Percentiles rank a stretch among this genome's conserved stretches.
phyloP scores from a whole-genome alignment of 1,139 yeast species.

The Pichia sp. region DNA sequence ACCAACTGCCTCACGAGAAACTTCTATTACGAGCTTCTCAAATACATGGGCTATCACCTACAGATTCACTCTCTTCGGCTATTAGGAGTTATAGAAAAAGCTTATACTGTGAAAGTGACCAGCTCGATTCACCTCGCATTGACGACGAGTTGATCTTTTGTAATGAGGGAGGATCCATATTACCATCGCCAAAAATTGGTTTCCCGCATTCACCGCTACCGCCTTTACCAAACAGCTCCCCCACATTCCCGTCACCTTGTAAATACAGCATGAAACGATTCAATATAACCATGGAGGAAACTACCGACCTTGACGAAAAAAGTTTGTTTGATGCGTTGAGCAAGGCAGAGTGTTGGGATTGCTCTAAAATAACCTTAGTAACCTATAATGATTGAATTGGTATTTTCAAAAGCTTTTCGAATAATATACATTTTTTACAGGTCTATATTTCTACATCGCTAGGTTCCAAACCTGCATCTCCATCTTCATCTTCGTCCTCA shows the following conservation, averaged over 20 bases:
- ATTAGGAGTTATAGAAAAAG: background rate
- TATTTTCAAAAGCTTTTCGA: background rate
- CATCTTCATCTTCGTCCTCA: conserved; percentile 16
- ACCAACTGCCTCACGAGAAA: conserved; percentile 7
- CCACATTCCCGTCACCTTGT: background rate
- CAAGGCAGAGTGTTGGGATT: conserved; percentile 17
- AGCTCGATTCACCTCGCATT: background rate
- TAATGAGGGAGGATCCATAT: background rate
- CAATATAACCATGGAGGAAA: background rate
- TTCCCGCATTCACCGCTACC: conserved; percentile 4
- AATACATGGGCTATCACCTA: conserved; percentile 6
- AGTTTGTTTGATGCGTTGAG: conserved; percentile 18
- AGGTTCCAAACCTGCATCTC: conserved; percentile 10
- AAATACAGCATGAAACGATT: too few species aligned
- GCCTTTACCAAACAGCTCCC: background rate
- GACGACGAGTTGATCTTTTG: background rate
- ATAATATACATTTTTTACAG: background rate
- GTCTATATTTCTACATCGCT: conserved; percentile 9
- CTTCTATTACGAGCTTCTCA: conserved; percentile 6
- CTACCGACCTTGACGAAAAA: conserved; percentile 13
- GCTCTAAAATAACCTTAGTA: conserved; percentile 13
- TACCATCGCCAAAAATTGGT: background rate
- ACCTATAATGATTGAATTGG: conserved; percentile 8
- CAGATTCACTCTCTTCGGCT: conserved; percentile 1
- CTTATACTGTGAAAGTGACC: background rate